Base-by-base conservation (phyloP, 345 rosid genomes). In the Acer yangbiense region DNA sequence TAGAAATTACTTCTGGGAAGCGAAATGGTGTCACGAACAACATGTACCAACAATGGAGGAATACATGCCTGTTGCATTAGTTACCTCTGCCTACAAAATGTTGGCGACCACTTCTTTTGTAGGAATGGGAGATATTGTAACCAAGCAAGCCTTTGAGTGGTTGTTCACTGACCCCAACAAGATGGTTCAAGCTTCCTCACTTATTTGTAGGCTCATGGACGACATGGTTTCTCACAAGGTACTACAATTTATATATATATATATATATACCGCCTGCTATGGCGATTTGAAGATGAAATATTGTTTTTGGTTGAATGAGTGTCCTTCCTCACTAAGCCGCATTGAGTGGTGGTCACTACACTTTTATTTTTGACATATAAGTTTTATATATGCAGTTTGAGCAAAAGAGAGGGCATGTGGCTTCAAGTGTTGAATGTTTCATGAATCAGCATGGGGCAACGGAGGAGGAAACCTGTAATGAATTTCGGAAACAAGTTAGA, bases 341-440 rank as follows among this genome's bases (percentile, higher is more conserved):
- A 29, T 29, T 29, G 32, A 2, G 3, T 29, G 32, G 32, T 29
- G 32, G 32, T 29, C 1, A 29, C 32, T 29, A 29, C 14, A 1
- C 3, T 48, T 9, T 2, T 48, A 10, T 9, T 48, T 10, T 13
- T 13, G 2, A n/a, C 14, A 12, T 9, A 8, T 27, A 3, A 43
- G 0, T 8, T 41, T 1, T 25, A 3, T 9, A 0, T 2, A 18
- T 27, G 1, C 27, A 80, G 83, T 76, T 71, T 9, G 79, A 80
- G 32, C 79, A 23, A 76, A 29, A 70, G 32, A 66, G 82, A 74
- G 80, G 69, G 2, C 86, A 84, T 20, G 65, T 62, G 6, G 73
- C 84, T 1, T 81, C 87, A 0, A n/a, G 67, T 2, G 58, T 88
- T 0, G 87, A 88, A 11, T 86, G 86, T 50, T 83, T 77, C 83